Evolutionary conservation across 805 yeast genomes (phyloP).

Genomic region (Ogataea chonburiensis): DNA sequence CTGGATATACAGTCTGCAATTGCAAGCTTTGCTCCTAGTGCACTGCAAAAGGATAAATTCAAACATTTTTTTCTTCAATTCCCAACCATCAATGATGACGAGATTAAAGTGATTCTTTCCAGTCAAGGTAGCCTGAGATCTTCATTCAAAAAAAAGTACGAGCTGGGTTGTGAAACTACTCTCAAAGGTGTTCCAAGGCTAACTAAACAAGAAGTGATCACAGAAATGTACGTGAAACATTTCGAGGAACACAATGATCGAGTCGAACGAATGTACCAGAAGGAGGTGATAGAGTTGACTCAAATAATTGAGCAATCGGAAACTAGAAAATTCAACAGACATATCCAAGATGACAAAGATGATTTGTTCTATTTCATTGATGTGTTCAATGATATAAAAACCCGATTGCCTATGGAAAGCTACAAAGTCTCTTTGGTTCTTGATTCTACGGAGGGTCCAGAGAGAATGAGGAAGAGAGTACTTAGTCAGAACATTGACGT

Average conservation of each 20-base stretch:
- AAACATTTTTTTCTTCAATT: constrained; percentile 7
- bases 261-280: constrained; percentile 8
- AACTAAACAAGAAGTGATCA: constrained; percentile 6
- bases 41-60: background rate
- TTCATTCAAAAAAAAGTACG: constrained; percentile 13
- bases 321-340: constrained; percentile 48
- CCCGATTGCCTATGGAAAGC: constrained; percentile 30
- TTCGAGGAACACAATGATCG: constrained; percentile 1
- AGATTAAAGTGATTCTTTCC: constrained; percentile 14
- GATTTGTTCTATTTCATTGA: constrained; percentile 49
- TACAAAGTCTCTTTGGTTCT: constrained; percentile 42
- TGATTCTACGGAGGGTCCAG: constrained; percentile 68
- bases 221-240: constrained; percentile 1
- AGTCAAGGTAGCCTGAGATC: constrained; percentile 11
- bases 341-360: constrained; percentile 65
- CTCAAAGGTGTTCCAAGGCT: constrained; percentile 1
- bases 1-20: background rate
- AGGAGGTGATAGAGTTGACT: constrained; percentile 37
- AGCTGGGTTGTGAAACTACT: constrained; percentile 4
- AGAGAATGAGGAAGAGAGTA: constrained; percentile 63
- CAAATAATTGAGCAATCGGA: constrained; percentile 45
- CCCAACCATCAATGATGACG: constrained; percentile 24
- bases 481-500: constrained; percentile 39
- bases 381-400: constrained; percentile 46
- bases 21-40: background rate